A percentile compares a stretch with the other conserved stretches of the same genome.
Conservation (phyloP, 1,284 basidiomycete species). For the Ustilago cynodontis region DNA sequence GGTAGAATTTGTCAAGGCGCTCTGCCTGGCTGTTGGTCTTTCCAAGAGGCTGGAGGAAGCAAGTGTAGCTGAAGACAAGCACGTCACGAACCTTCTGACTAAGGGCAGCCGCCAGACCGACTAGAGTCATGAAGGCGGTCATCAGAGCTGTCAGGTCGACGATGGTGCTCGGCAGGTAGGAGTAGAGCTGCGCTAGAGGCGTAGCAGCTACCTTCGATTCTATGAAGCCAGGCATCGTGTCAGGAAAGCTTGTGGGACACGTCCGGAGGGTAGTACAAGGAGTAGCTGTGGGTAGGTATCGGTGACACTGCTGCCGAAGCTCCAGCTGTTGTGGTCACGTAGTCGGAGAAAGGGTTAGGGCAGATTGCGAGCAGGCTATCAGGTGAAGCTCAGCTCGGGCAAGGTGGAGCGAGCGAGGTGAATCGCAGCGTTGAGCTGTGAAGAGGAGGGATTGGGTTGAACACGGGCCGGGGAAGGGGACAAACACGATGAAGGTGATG, state of each 20-base stretch:
- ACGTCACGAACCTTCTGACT: slow-evolving; percentile 51
- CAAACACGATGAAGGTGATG: slow-evolving; percentile 18
- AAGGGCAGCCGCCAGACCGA: slow-evolving; percentile 46
- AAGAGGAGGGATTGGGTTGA: slow-evolving; percentile 26
- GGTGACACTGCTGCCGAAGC: no score
- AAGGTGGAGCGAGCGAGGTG: not conserved
- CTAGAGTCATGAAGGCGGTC: slow-evolving; percentile 25
- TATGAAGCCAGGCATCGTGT: slow-evolving; percentile 28
- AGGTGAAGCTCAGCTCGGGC: not conserved
- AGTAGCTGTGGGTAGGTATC: no score
- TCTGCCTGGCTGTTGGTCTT: slow-evolving; percentile 66
- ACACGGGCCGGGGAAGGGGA: slow-evolving; percentile 21
- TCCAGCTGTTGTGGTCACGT: not conserved
- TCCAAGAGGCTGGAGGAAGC: slow-evolving; percentile 69
- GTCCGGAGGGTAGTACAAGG: no score
- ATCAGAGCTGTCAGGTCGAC: slow-evolving; percentile 34
- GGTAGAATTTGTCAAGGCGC: slow-evolving; percentile 68
- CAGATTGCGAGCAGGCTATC: not conserved
- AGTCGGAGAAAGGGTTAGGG: not conserved
- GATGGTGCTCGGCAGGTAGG: slow-evolving; percentile 26
- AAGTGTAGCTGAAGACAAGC: slow-evolving; percentile 67
- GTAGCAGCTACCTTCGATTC: slow-evolving; percentile 29
- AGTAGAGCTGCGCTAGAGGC: slow-evolving; percentile 43
- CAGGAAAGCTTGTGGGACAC: not conserved
- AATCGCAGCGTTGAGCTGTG: slow-evolving; percentile 49